Evolutionary conservation across 2,329 filamentous ascomycete genomes (phyloP).

Genomic region (Aureobasidium sp.): DNA sequence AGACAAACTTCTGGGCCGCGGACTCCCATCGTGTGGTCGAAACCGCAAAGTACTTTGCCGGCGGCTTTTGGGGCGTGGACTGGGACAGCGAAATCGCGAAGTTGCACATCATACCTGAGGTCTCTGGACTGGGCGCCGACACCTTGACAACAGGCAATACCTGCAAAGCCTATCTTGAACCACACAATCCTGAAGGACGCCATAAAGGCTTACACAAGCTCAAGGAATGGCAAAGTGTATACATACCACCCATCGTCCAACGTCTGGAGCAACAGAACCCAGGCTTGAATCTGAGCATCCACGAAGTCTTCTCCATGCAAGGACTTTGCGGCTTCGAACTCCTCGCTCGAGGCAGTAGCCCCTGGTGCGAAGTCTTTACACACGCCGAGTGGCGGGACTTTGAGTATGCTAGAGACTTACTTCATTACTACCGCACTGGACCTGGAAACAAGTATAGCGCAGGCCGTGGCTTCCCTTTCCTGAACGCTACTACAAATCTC

Average conservation of each 20-base stretch:
- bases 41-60: slow-evolving; percentile 46
- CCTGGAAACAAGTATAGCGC: slow-evolving; percentile 46
- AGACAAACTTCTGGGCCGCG: slow-evolving; percentile 45
- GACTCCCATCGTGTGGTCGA: slow-evolving; percentile 46
- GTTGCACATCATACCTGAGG: slow-evolving; percentile 47
- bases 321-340: slow-evolving; percentile 54
- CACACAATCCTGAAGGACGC: slow-evolving; percentile 34
- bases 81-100: slow-evolving; percentile 31
- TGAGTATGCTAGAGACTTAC: slow-evolving; percentile 49
- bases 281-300: slow-evolving; percentile 33
- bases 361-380: slow-evolving; percentile 50
- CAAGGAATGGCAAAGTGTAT: slow-evolving; percentile 37
- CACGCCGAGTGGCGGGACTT: slow-evolving; percentile 45
- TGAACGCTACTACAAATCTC: slow-evolving; percentile 47
- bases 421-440: slow-evolving; percentile 51
- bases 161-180: slow-evolving; percentile 31
- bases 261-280: slow-evolving; percentile 37
- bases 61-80: slow-evolving; percentile 46
- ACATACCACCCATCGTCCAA: slow-evolving; percentile 37
- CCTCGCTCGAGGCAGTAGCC: slow-evolving; percentile 42
- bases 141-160: slow-evolving; percentile 48
- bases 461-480: slow-evolving; percentile 49
- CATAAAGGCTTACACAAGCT: slow-evolving; percentile 42
- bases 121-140: slow-evolving; percentile 39
- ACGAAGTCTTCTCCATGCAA: slow-evolving; percentile 51